phyloP scores from a whole-genome alignment of 176 grass and related monocot species.

The bread wheat (Triticum aestivum) region DNA sequence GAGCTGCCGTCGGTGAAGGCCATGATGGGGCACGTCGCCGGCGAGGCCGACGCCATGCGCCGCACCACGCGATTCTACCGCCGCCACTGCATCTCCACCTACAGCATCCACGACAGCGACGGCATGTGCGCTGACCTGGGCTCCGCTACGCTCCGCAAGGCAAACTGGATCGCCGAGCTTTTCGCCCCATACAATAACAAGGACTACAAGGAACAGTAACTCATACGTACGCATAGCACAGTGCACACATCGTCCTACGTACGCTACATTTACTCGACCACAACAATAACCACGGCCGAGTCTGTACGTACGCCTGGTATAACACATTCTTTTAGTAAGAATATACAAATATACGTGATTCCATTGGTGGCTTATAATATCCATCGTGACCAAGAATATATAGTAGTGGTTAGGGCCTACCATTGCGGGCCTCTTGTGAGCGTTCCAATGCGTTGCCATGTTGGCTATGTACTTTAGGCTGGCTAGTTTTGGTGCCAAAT shows the following conservation, averaged over 20 bases:
- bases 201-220: conserved; percentile 69
- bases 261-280: background rate
- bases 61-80: conserved; percentile 91
- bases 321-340: background rate
- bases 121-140: conserved; percentile 90
- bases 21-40: conserved; percentile 56
- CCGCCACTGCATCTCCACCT: conserved; percentile 99
- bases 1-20: conserved; percentile 49
- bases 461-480: too few relatives aligned
- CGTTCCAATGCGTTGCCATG: too few relatives aligned
- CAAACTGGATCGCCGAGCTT: conserved; percentile 77
- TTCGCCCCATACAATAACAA: conserved; percentile 84
- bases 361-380: background rate
- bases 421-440: too few relatives aligned
- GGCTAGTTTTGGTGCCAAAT: too few relatives aligned
- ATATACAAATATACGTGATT: background rate
- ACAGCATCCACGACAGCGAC: conserved; percentile 98
- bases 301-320: background rate
- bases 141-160: conserved; percentile 57
- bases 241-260: background rate
- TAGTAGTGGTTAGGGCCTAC: too few relatives aligned
- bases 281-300: background rate
- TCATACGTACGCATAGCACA: background rate
- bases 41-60: conserved; percentile 81
- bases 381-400: too few relatives aligned